phyloP scores from a whole-genome alignment of 495 filamentous ascomycete genomes.

The Gamarada debralockiae region DNA sequence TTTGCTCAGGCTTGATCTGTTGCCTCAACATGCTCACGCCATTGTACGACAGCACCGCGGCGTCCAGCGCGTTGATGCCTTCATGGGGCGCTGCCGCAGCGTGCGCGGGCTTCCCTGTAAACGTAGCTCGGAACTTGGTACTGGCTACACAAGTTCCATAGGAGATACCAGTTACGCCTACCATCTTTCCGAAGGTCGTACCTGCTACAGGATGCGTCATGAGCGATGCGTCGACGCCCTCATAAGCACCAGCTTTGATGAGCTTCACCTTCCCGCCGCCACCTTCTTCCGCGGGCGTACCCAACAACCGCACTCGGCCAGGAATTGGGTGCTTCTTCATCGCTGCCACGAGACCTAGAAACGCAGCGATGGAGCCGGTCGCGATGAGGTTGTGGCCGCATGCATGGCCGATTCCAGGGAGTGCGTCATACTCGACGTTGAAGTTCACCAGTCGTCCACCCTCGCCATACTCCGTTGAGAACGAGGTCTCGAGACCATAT shows the following conservation, averaged over 20 bases:
- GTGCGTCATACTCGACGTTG: constrained; percentile 49
- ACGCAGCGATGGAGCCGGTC: constrained; percentile 55
- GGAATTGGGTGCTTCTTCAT: constrained; percentile 41
- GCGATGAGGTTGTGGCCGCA: constrained; percentile 72
- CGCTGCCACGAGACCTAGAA: constrained; percentile 49
- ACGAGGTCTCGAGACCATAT: constrained; percentile 51
- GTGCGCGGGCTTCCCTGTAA: constrained; percentile 40
- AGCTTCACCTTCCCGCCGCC: constrained; percentile 67
- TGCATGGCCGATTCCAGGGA: constrained; percentile 53
- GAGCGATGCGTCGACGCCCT: constrained; percentile 59
- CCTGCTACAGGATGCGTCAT: constrained; percentile 52
- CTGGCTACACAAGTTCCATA: constrained; percentile 47
- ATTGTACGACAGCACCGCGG: constrained; percentile 17
- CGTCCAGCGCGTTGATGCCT: constrained; percentile 21
- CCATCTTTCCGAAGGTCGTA: constrained; percentile 23
- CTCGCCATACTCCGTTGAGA: constrained; percentile 48
- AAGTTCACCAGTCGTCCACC: constrained; percentile 48
- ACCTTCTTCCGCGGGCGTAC: constrained; percentile 68
- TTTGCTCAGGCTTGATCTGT: constrained; percentile 27
- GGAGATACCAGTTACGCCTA: constrained; percentile 21
- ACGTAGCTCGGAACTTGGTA: constrained; percentile 42
- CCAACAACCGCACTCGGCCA: constrained; percentile 59
- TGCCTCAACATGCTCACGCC: constrained; percentile 16
- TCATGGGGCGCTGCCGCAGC: constrained; percentile 49
- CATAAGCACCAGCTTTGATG: constrained; percentile 58